Percentiles rank a stretch among this genome's conserved stretches.
phyloP scores from a whole-genome alignment of 2,329 filamentous ascomycete genomes.

The Colletotrichum filicis region DNA sequence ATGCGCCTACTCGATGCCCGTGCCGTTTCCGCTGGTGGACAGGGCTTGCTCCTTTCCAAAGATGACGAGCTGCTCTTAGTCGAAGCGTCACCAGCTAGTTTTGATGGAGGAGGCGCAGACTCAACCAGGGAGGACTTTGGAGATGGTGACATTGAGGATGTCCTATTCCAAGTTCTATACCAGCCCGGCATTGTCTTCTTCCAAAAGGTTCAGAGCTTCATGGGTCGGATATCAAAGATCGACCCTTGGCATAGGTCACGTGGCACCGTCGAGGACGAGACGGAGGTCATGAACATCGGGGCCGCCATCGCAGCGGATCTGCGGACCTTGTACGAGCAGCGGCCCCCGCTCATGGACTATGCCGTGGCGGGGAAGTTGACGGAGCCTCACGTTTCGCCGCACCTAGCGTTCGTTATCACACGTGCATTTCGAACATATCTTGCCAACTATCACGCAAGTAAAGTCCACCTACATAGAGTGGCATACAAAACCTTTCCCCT shows the following conservation, averaged over 20 bases:
- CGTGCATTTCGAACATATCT: conserved; percentile 65
- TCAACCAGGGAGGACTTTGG: conserved; percentile 32
- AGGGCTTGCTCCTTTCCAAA: conserved; percentile 62
- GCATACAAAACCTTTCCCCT: conserved; percentile 65
- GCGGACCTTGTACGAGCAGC: conserved; percentile 58
- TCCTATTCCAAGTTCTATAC: conserved; percentile 64
- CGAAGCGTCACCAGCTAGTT: conserved; percentile 55
- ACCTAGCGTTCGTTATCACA: conserved; percentile 61
- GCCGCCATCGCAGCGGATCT: conserved; percentile 62
- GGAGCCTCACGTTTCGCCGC: conserved; percentile 58
- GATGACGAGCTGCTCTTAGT: conserved; percentile 58
- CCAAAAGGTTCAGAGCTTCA: conserved; percentile 67
- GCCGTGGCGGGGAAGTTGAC: conserved; percentile 62
- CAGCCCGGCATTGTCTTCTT: conserved; percentile 68
- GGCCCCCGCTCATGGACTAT: conserved; percentile 66
- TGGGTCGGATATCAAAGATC: conserved; percentile 66
- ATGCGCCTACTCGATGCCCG: conserved; percentile 65
- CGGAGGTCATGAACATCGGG: conserved; percentile 66
- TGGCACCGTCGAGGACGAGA: conserved; percentile 67
- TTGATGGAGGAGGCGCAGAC: conserved; percentile 44
- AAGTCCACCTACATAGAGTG: conserved; percentile 66
- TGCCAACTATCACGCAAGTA: conserved; percentile 66
- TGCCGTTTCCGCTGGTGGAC: conserved; percentile 66
- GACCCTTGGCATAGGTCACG: conserved; percentile 66
- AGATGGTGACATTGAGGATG: conserved; percentile 57